Evolutionary conservation across 1,284 basidiomycete genomes (phyloP).

Genomic region (Ustilago sp.): DNA sequence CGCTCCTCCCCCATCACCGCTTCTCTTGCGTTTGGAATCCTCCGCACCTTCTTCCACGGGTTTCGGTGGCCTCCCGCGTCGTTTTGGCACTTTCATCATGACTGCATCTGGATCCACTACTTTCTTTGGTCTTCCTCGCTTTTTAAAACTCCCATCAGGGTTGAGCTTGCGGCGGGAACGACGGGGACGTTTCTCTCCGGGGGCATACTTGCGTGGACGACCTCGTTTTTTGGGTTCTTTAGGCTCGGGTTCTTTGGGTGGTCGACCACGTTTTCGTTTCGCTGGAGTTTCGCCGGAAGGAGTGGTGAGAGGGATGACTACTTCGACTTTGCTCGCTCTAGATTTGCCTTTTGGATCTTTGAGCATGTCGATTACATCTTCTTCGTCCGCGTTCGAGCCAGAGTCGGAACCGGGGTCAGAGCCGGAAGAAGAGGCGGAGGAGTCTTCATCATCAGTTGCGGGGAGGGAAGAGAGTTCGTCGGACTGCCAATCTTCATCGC

Average conservation of each 20-base stretch:
- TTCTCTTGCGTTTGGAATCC: conserved; percentile 4
- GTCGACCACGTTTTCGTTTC: conserved; percentile 40
- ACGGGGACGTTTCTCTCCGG: conserved; percentile 30
- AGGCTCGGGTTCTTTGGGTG: conserved; percentile 18
- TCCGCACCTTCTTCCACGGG: conserved; percentile 10
- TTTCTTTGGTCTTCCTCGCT: conserved; percentile 46
- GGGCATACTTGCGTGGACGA: conserved; percentile 42
- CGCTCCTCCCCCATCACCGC: not conserved
- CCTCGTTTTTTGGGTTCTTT: conserved; percentile 47
- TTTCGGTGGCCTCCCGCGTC: conserved; percentile 41
- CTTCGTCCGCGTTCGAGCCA: conserved; percentile 32
- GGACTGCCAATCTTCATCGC: conserved; percentile 46
- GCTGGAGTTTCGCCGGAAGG: conserved; percentile 11
- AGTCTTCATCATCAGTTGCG: conserved; percentile 31
- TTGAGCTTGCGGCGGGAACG: conserved; percentile 37
- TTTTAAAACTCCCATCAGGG: conserved; percentile 38
- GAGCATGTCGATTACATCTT: conserved; percentile 44
- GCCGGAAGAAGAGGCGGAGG: conserved; percentile 20
- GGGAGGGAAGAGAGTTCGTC: conserved; percentile 46
- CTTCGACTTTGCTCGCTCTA: conserved; percentile 22
- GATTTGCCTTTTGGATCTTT: conserved; percentile 21
- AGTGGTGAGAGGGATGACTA: conserved; percentile 28
- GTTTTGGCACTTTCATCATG: conserved; percentile 41
- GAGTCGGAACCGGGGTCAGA: conserved; percentile 17
- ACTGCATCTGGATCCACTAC: conserved; percentile 37